These are phyloP conservation scores for Mycena indigotica DNA, from an alignment of 768 basidiomycete genomes.

Conservation along the genomic window DNA sequence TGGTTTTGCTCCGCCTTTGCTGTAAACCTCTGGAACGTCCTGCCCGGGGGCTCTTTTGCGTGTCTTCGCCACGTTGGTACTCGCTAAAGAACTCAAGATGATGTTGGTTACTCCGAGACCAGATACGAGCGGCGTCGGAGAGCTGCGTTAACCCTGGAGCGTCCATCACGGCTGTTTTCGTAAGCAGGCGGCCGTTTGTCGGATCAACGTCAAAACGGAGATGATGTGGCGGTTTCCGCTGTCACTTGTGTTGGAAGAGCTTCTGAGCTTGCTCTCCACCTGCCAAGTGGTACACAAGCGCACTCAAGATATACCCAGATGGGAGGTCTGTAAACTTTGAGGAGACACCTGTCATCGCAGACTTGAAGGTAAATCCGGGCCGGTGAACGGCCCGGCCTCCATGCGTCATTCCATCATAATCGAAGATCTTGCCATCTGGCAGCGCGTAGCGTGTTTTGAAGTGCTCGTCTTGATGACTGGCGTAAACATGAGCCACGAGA, in stretches of 20 bases:
- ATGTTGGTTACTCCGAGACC: too few relatives aligned
- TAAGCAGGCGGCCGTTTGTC: too few relatives aligned
- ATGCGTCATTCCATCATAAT: constrained; percentile 11
- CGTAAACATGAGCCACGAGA: constrained; percentile 9
- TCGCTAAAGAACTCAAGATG: too few relatives aligned
- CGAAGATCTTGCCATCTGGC: constrained; percentile 11
- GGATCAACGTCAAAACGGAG: neutral
- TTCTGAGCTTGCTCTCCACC: constrained; percentile 5
- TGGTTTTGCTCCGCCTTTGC: too few relatives aligned
- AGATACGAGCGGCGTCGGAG: too few relatives aligned
- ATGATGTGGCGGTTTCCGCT: neutral
- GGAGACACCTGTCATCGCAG: neutral
- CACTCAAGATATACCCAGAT: neutral
- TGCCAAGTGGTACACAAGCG: constrained; percentile 6
- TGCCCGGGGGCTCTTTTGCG: too few relatives aligned
- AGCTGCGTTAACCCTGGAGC: too few relatives aligned
- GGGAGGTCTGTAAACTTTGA: neutral
- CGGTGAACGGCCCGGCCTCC: constrained; percentile 3
- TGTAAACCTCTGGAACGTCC: too few relatives aligned
- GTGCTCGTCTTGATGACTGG: neutral
- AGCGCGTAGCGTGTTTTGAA: constrained; percentile 13
- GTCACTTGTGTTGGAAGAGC: neutral
- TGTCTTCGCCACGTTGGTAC: too few relatives aligned
- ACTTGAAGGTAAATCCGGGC: neutral
- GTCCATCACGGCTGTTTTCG: too few relatives aligned